Evolutionary conservation across 2,329 filamentous ascomycete species (phyloP), one percentile per base, ranked within the genome.

Genomic region (Trichophyton rubrum): DNA sequence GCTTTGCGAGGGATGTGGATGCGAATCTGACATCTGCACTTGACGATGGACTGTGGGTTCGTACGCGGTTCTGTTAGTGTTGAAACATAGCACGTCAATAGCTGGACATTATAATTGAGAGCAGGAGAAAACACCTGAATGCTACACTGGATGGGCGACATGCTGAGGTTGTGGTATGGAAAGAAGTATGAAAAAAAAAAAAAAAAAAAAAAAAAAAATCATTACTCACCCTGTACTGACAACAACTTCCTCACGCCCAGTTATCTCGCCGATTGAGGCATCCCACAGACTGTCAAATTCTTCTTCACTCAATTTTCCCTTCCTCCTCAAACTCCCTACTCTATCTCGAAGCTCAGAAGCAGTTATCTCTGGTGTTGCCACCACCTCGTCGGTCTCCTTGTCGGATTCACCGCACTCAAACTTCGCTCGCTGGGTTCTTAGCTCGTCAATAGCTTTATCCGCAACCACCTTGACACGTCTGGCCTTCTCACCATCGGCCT

Each of bases 401-500:
- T 79, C 71, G 11, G 86, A 77, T 62, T 89, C 86, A 17, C 91
- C 89, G 68, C 93, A 99, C 76, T 99, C 93, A 68, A 85, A 96
- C 68, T 90, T 86, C 60, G 93, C 93, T 62, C 89, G 85, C 45
- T 89, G 85, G 66, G 95, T 85, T 59, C 93, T 83, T 56, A 99
- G 81, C 67, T 91, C 87, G 68, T 96, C 90, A 3, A 97, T 82
- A 1, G 89, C 90, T 71, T 86, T 88, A 70, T 97, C 87, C 6
- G 91, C 90, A 15, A 99, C 90, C 20, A 86, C 84, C 68, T 92
- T 89, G 56, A 97, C 87, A 17, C 88, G 87, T 43, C 89, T 85
- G 6, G 87, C 89, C 73, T 96, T 96, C 68, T 95, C 90, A 63
- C 90, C 90, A 72, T 99, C 95, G 0, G 93, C 88, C 74, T 96